Evolutionary conservation across 2,329 filamentous ascomycete species (phyloP).

Genomic region (Penicillium thymicola): DNA sequence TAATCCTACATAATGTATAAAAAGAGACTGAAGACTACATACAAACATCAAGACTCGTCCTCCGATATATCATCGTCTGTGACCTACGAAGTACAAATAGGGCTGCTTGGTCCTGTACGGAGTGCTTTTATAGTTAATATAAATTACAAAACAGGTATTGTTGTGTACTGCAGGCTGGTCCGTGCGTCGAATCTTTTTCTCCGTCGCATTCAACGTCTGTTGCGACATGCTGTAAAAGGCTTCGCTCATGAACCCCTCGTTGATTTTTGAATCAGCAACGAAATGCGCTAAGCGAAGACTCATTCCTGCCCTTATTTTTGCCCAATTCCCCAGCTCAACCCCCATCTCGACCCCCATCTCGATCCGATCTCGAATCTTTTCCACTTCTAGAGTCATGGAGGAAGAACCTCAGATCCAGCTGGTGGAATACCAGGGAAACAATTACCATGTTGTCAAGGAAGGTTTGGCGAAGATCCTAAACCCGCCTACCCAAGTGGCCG

Average conservation of each 20-base stretch:
- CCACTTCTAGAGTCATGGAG: conserved; percentile 18
- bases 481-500: conserved; percentile 49
- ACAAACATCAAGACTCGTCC: not conserved
- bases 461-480: conserved; percentile 66
- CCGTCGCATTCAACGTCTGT: conserved; percentile 4
- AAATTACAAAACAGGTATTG: conserved; percentile 6
- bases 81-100: too few species aligned
- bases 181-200: conserved; percentile 23
- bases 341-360: not conserved
- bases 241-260: conserved; percentile 16
- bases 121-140: not conserved
- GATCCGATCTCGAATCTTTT: conserved; percentile 9
- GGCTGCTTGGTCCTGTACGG: too few species aligned
- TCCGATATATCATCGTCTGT: too few species aligned
- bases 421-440: conserved; percentile 48
- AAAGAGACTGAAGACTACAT: not conserved
- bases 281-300: conserved; percentile 11
- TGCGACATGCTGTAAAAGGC: conserved; percentile 8
- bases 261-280: conserved; percentile 1
- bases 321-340: conserved; percentile 1
- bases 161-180: conserved; percentile 9
- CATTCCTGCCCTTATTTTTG: not conserved
- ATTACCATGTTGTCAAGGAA: conserved; percentile 62
- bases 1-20: conserved; percentile 1
- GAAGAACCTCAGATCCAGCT: conserved; percentile 20